phyloP scores from a whole-genome alignment of 2,329 filamentous ascomycete genomes.

The Stagonosporopsis cucurbitacearum region DNA sequence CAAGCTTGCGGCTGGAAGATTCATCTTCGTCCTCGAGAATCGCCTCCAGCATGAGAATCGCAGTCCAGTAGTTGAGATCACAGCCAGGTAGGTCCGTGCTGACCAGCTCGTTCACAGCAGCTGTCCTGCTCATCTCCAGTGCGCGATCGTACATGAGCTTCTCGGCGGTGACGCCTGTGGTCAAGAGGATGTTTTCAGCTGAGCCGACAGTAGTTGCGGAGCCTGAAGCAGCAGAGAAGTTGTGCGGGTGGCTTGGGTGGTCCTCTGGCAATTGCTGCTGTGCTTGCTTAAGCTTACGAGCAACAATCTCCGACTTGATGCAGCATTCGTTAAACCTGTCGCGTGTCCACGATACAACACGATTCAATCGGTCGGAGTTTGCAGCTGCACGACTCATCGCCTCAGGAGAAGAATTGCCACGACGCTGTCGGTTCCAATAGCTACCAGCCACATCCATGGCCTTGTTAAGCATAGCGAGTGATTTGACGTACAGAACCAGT shows the following conservation, averaged over 20 bases:
- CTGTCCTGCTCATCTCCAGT: conserved; percentile 92
- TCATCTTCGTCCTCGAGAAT: conserved; percentile 83
- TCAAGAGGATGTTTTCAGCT: conserved; percentile 81
- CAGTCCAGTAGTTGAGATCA: conserved; percentile 91
- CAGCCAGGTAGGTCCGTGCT: conserved; percentile 87
- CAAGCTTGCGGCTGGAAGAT: conserved; percentile 54
- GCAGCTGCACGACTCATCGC: conserved; percentile 48
- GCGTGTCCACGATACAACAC: conserved; percentile 94
- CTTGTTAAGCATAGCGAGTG: conserved; percentile 84
- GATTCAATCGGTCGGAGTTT: conserved; percentile 78
- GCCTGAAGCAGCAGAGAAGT: conserved; percentile 68
- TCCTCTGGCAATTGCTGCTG: conserved; percentile 83
- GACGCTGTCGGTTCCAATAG: conserved; percentile 87
- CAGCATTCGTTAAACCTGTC: conserved; percentile 94
- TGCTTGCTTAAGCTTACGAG: conserved; percentile 82
- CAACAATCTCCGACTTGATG: conserved; percentile 95
- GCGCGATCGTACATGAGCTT: conserved; percentile 98
- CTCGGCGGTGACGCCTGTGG: conserved; percentile 89
- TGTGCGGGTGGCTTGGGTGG: conserved; percentile 84
- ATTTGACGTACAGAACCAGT: conserved; percentile 94
- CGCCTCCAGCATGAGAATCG: conserved; percentile 92
- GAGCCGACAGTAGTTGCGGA: conserved; percentile 67
- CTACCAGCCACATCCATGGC: conserved; percentile 93
- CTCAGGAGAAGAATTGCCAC: conserved; percentile 60
- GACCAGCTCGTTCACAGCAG: conserved; percentile 94